Evolutionary conservation across 1,284 basidiomycete genomes (phyloP), one percentile per base, ranked within the genome.

Genomic region (Ceratobasidium sp.): DNA sequence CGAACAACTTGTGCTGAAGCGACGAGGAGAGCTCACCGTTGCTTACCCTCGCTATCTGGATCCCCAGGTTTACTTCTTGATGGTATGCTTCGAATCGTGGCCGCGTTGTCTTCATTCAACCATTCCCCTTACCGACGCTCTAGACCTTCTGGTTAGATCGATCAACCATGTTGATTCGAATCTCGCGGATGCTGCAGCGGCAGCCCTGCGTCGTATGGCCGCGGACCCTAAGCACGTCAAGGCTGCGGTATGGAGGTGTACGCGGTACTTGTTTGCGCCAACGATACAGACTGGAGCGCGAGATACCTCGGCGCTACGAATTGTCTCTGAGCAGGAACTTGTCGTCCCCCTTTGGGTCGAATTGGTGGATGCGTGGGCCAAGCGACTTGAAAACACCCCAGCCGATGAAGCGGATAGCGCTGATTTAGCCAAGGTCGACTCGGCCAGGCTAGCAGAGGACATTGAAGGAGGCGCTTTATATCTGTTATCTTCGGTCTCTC

Each of bases 31-130:
- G 87, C 88, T 44, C 10, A 78, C 78, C 1, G 89, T 94, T 5
- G 91, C 92, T 0, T 98, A 96, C 83, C 90, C 93, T 27, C 86
- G 87, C 16, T 87, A 89, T 64, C 87, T 90, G 23, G 86, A 88
- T 54, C 88, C 94, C 0, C 90, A 92, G 75, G 90, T 98, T 81
- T 90, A 88, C 76, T 87, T 97, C 44, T 87, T 98, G 1, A 90
- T 92, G 78, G 90, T 92, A 0, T 92, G 94, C 82, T 94, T 97
- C 83, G 92, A 94, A 78, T 89, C 94, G 2, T 94, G 96, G 91
- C 97, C 96, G 0, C 90, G 95, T 8, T 93, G 92, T 80, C 87
- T 97, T 41, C 90, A 92, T 84, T 79, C 86, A 0, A 71, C 85
- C 90, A 70, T 84, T 88, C 73, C 84, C 10, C 84, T 93, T 73